Evolutionary conservation across 164 flowering plant genomes (phyloP).

Genomic region (Liquidambar formosana): DNA sequence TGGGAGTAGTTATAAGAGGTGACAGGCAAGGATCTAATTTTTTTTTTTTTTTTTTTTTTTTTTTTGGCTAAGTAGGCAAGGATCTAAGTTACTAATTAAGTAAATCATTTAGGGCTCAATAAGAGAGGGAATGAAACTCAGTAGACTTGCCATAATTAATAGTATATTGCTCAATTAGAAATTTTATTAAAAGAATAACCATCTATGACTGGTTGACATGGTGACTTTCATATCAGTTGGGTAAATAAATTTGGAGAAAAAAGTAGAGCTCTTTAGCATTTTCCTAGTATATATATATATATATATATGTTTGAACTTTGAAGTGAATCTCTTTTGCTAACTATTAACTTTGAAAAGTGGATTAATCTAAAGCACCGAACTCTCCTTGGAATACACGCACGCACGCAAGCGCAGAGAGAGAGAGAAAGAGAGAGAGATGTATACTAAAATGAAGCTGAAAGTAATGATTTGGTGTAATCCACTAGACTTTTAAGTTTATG

Average conservation of each 20-base stretch:
- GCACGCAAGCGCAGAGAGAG: no score
- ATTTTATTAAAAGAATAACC: no score
- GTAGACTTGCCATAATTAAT: neutral
- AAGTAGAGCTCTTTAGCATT: no score
- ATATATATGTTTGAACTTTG: neutral
- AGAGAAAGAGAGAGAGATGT: neutral
- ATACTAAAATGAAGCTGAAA: constrained; percentile 1
- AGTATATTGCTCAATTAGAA: no score
- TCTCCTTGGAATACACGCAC: neutral
- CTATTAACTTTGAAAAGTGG: constrained; percentile 3
- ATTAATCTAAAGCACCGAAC: neutral
- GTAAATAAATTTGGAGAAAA: no score
- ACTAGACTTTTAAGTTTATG: neutral
- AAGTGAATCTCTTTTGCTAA: neutral
- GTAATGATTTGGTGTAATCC: constrained; percentile 9
- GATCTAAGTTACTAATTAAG: constrained; percentile 12
- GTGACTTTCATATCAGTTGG: no score
- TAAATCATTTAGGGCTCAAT: constrained; percentile 1
- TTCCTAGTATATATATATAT: no score
- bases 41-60: no score
- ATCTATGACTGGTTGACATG: no score
- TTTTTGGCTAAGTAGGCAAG: no score
- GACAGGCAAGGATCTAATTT: constrained; percentile 13
- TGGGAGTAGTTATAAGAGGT: neutral
- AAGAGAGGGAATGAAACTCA: no score